Evolutionary conservation across 805 yeast species (phyloP).

Genomic region (Ogataea pini): DNA sequence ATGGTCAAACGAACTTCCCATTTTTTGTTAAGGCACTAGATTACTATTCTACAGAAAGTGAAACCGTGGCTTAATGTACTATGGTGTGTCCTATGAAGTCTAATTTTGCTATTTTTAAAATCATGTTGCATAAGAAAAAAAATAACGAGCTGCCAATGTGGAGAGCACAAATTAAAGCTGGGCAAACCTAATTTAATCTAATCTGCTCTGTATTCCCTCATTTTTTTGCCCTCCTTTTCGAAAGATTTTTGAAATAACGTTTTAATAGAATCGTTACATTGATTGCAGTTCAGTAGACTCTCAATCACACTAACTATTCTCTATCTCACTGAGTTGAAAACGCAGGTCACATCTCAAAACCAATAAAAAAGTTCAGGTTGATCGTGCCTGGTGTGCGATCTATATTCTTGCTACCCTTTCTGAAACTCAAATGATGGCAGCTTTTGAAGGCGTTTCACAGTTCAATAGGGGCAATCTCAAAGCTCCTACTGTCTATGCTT

Average conservation of each 20-base stretch:
- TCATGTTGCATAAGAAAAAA: not conserved
- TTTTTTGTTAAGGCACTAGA: constrained; percentile 18
- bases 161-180: no score
- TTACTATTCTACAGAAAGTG: constrained; percentile 4
- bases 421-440: not conserved
- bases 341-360: not conserved
- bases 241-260: not conserved
- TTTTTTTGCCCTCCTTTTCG: not conserved
- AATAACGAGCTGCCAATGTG: not conserved
- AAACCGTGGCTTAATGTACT: not conserved
- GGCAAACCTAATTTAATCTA: not conserved
- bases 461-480: not conserved
- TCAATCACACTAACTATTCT: no score
- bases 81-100: not conserved
- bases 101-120: not conserved
- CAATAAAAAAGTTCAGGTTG: not conserved
- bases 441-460: not conserved
- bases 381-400: not conserved
- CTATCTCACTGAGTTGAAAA: no score
- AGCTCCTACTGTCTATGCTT: not conserved
- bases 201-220: constrained; percentile 1
- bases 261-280: not conserved
- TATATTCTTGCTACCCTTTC: not conserved
- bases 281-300: no score
- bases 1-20: constrained; percentile 15